These are phyloP conservation scores for Spergularia bocconei DNA, from an alignment of 148 eudicot species.

Conservation along the genomic window DNA sequence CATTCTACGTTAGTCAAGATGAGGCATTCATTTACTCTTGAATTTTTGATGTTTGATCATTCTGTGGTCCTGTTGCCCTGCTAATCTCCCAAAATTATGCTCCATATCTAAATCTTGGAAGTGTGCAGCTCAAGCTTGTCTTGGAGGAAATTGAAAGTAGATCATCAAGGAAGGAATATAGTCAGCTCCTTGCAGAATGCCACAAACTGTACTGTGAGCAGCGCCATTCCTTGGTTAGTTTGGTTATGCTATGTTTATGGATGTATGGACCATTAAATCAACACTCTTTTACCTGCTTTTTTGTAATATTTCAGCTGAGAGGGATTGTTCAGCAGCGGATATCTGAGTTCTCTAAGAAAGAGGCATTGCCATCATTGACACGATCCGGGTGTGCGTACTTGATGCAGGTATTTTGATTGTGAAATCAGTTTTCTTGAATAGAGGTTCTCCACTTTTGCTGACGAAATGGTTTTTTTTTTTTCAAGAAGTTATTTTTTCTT, in stretches of 20 bases:
- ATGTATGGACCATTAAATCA: background rate
- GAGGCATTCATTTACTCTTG: too few relatives aligned
- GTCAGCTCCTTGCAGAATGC: slow-evolving; percentile 86
- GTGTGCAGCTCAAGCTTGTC: slow-evolving; percentile 82
- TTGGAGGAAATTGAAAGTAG: slow-evolving; percentile 96
- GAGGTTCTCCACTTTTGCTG: background rate
- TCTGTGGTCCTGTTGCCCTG: background rate
- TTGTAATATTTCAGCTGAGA: slow-evolving; percentile 51
- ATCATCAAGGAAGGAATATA: slow-evolving; percentile 85
- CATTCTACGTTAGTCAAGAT: background rate
- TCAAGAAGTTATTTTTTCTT: background rate
- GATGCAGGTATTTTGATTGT: slow-evolving; percentile 58
- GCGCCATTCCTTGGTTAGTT: slow-evolving; percentile 83
- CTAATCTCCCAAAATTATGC: slow-evolving; percentile 3
- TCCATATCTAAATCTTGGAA: slow-evolving; percentile 10
- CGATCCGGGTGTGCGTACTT: slow-evolving; percentile 96
- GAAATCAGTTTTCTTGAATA: too few relatives aligned
- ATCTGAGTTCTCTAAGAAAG: slow-evolving; percentile 83
- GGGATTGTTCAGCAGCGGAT: slow-evolving; percentile 92
- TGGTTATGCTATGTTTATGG: slow-evolving; percentile 14
- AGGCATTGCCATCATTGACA: slow-evolving; percentile 82
- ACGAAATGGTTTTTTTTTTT: background rate
- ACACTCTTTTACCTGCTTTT: background rate
- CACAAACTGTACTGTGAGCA: slow-evolving; percentile 97
- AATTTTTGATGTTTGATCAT: too few relatives aligned